Base-by-base conservation (phyloP, 2,329 filamentous ascomycete species). In the Endothia cerciana region DNA sequence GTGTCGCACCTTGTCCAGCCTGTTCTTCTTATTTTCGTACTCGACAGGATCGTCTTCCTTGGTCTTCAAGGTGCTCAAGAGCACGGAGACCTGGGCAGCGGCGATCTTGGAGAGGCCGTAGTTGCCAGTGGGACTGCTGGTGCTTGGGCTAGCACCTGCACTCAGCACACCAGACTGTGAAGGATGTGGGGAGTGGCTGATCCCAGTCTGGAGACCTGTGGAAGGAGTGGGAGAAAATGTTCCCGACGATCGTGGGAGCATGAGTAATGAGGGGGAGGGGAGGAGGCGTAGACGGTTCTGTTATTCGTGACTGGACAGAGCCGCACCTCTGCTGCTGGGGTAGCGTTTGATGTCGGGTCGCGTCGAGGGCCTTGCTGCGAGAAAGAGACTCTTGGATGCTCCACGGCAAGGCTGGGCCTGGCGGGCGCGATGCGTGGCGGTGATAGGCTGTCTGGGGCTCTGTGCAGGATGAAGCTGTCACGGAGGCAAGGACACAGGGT, bases 41-140 rank as follows among this genome's bases (percentile, higher is more conserved):
- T 96, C 97, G 74, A 87, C 87, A 75, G 90, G 88, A 76, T 88
- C 76, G 74, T 91, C 93, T 81, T 93, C 93, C 78, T 97, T 94
- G 82, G 97, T 93, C 78, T 95, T 97, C 76, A 98, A 91, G 41
- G 93, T 93, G 81, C 94, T 95, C 71, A 99, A 86, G 65, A 99
- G 87, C 70, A 99, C 89, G 81, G 95, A 97, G 71, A 98, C 89
- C 83, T 99, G 95, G 71, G 95, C 93, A 74, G 97, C 90, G 73
- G 95, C 93, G 78, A 99, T 95, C 81, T 96, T 97, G 68, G 91
- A 91, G 73, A 98, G 85, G 75, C 89, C 90, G 75, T 80, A 87
- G 71, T 81, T 82, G 78, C 85, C 85, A 74, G 85, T 88, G 75
- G 85, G 85, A 79, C 86, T 88, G 78, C 80, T 86, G 73, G 84